phyloP scores from a whole-genome alignment of 73 alveolate species.

The Paramecium sonneborni region DNA sequence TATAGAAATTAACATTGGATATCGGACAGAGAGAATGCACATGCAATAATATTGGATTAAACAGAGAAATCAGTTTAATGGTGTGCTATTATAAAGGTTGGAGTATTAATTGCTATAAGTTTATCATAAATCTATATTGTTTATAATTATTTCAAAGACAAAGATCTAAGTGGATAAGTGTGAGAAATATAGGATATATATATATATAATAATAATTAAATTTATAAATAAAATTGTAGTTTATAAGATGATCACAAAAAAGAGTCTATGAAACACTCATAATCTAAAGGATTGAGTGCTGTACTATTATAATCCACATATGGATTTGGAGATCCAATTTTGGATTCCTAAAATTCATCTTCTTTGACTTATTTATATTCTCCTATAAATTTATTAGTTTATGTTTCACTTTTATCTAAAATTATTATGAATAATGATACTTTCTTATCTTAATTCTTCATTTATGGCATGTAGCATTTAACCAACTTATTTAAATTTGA shows the following conservation, averaged over 20 bases:
- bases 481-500: conserved; percentile 48
- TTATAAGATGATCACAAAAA: conserved; percentile 3
- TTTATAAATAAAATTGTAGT: not conserved
- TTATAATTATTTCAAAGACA: conserved; percentile 27
- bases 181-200: not conserved
- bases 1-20: conserved; percentile 23
- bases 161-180: not conserved
- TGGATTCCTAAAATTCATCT: conserved; percentile 2
- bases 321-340: conserved; percentile 50
- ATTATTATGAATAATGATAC: not conserved
- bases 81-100: not conserved
- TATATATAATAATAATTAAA: not conserved
- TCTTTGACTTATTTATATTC: not conserved
- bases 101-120: not conserved
- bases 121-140: conserved; percentile 5
- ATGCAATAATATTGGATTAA: conserved; percentile 8
- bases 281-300: conserved; percentile 13
- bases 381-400: not conserved
- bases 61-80: conserved; percentile 49
- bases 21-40: conserved; percentile 35
- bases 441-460: conserved; percentile 47
- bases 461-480: conserved; percentile 51
- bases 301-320: conserved; percentile 11
- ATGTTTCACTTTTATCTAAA: conserved; percentile 25
- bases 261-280: conserved; percentile 18